Evolutionary conservation across 2,329 filamentous ascomycete genomes (phyloP).

Genomic region (Hymenoscyphus infarciens): DNA sequence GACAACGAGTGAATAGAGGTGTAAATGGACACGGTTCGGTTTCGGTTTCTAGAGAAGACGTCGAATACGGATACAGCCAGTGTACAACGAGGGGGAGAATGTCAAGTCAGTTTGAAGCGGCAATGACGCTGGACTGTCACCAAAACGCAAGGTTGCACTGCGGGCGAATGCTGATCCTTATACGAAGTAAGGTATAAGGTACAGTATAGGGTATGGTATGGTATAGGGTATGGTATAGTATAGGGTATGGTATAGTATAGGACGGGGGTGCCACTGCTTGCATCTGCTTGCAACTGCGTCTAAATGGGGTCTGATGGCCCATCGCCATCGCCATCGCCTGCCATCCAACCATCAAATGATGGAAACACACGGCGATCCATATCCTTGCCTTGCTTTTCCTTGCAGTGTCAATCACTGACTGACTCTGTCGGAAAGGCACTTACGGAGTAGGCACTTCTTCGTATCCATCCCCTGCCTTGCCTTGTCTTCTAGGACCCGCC

Average conservation of each 20-base stretch:
- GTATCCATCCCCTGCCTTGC: background rate
- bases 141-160: background rate
- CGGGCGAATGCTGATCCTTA: background rate
- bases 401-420: background rate
- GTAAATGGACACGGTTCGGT: background rate
- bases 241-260: too few species aligned
- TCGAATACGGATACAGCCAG: background rate
- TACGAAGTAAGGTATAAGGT: too few species aligned
- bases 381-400: background rate
- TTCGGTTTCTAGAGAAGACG: background rate
- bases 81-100: background rate
- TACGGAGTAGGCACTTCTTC: background rate
- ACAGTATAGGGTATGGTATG: too few species aligned
- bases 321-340: background rate
- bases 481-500: background rate
- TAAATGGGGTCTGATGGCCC: background rate
- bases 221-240: too few species aligned
- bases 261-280: background rate
- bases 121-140: background rate
- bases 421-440: background rate
- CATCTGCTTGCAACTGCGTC: background rate
- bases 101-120: background rate
- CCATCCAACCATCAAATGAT: background rate
- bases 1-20: background rate
- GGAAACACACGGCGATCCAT: background rate